phyloP scores from a whole-genome alignment of 148 eudicot genomes.

The Diospyros kaki region DNA sequence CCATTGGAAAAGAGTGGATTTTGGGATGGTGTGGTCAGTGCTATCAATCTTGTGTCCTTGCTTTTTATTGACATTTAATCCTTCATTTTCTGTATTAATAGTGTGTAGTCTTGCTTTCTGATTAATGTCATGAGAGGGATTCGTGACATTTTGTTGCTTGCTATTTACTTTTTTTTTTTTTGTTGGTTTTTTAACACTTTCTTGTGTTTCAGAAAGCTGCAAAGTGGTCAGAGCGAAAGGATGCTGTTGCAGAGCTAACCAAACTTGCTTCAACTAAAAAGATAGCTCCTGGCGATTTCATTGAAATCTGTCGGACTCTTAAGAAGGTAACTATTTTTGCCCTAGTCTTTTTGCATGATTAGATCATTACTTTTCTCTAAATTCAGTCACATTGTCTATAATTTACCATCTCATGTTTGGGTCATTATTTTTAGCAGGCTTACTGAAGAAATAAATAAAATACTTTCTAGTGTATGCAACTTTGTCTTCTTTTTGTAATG shows the following conservation, averaged over 20 bases:
- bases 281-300: slow-evolving; percentile 97
- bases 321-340: slow-evolving; percentile 57
- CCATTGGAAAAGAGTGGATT: slow-evolving; percentile 96
- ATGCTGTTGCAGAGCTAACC: slow-evolving; percentile 94
- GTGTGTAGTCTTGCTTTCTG: slow-evolving; percentile 7
- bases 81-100: slow-evolving; percentile 3
- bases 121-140: neutral
- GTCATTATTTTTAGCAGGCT: neutral
- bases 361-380: neutral
- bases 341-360: too few species aligned
- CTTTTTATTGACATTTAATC: neutral
- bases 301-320: slow-evolving; percentile 85
- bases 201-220: slow-evolving; percentile 71
- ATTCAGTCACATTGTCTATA: neutral
- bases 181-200: neutral
- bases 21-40: slow-evolving; percentile 97
- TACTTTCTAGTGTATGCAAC: neutral
- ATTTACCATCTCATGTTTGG: neutral
- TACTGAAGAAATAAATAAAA: too few species aligned
- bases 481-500: neutral
- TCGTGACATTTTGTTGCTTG: neutral
- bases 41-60: slow-evolving; percentile 2
- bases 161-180: neutral
- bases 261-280: slow-evolving; percentile 93
- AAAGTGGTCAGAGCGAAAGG: slow-evolving; percentile 98